Conservation (phyloP, 176 grass and related monocot species). For the Miscanthus lutarioriparius region DNA sequence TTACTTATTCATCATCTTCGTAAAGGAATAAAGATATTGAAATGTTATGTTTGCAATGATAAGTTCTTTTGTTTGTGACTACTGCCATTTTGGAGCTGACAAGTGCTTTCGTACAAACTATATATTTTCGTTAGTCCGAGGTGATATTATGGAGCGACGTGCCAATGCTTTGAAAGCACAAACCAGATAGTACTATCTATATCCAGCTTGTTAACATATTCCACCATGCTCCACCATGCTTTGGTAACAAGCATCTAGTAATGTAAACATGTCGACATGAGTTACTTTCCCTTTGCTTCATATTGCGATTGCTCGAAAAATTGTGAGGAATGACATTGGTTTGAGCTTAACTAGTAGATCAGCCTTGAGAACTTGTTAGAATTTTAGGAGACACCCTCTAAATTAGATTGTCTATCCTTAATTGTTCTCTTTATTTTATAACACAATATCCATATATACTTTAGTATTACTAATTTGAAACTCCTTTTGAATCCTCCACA, state of each 20-base stretch:
- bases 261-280: not conserved
- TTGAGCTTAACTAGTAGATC: no score
- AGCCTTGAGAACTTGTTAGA: no score
- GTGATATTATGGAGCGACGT: not conserved
- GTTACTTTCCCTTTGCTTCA: not conserved
- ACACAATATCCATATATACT: no score
- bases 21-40: constrained; percentile 26
- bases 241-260: not conserved
- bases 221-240: not conserved
- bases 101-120: no score
- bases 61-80: not conserved
- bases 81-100: not conserved
- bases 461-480: no score
- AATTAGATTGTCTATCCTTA: no score
- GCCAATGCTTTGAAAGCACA: not conserved
- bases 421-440: no score
- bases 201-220: not conserved
- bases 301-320: not conserved
- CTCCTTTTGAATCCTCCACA: no score
- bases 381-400: no score
- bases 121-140: no score
- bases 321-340: not conserved
- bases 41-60: not conserved
- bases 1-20: constrained; percentile 24
- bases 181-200: not conserved